Evolutionary conservation across 2,329 filamentous ascomycete genomes (phyloP).

Genomic region (Podosphaera fusca): DNA sequence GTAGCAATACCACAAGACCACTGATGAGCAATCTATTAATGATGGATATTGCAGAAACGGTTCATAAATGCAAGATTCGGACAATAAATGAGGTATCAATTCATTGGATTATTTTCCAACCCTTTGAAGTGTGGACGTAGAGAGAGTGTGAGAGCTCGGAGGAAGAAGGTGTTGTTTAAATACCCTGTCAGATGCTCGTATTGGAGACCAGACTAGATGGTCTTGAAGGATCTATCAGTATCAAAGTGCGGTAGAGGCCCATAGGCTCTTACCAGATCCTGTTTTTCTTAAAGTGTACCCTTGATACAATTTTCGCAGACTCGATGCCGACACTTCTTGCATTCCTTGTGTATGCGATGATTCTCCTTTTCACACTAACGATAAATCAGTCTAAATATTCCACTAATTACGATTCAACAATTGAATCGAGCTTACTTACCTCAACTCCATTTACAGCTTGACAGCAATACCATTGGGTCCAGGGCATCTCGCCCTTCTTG

Average conservation of each 20-base stretch:
- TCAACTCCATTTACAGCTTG: slow-evolving; percentile 3
- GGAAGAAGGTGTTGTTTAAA: too few relatives aligned
- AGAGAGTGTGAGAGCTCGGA: too few relatives aligned
- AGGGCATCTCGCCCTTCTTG: slow-evolving; percentile 7
- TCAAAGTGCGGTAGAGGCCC: neutral
- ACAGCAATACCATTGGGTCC: slow-evolving; percentile 9
- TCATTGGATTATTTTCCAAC: too few relatives aligned
- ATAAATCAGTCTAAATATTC: neutral
- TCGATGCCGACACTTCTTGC: slow-evolving; percentile 6
- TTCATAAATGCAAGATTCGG: too few relatives aligned
- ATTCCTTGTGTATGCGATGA: slow-evolving; percentile 6
- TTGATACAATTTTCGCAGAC: slow-evolving; percentile 8
- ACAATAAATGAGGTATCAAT: too few relatives aligned
- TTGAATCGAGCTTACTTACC: slow-evolving; percentile 1
- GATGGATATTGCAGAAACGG: too few relatives aligned
- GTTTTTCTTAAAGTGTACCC: neutral
- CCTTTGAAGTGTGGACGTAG: too few relatives aligned
- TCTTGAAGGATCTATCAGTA: neutral
- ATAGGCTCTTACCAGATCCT: neutral
- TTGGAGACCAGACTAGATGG: neutral
- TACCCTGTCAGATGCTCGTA: too few relatives aligned
- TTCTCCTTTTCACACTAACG: slow-evolving; percentile 7
- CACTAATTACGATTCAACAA: neutral
- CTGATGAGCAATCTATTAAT: too few relatives aligned
- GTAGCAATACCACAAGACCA: too few relatives aligned